Base-by-base conservation (phyloP, 306 rosid species). In the Bauhinia variegata region DNA sequence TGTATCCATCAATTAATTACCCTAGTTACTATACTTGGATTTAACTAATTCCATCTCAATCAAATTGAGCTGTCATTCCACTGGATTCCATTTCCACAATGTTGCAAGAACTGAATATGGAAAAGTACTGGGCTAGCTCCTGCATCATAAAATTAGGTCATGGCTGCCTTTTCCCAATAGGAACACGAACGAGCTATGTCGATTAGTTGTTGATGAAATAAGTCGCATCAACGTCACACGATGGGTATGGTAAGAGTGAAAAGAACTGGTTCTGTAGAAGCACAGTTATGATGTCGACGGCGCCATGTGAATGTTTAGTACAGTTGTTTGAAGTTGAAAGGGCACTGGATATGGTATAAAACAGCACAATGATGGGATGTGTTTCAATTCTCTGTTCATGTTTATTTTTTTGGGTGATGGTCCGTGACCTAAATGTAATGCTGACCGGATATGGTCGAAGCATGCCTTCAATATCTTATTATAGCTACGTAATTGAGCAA, bases 221-320 rank as follows among this genome's bases (percentile, higher is more conserved):
- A n/a, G 64, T 41, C 38, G 61, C 54, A 42, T 59, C 39, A 41
- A 57, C 59, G 47, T 56, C 54, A 46, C 39, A 54, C 46, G 57
- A 41, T 13, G 44, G 66, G 34, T 8, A 54, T 30, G 42, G 17
- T 43, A 58, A 44, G 49, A 58, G 44, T 19, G 71, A 43, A 63
- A 70, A 17, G 16, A 11, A 42, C 16, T 41, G 57, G 54, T 69
- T 36, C 71, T 59, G 28, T 43, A 64, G 57, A 73, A 16, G 37
- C 61, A 8, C 7, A 18, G 53, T 42, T 68, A 59, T 34, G 82
- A 64, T 59, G 82, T 65, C 67, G 68, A 65, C 53, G n/a, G n/a
- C 74, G 73, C 69, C 78, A 78, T 54, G 87, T 76, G 82, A 69
- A 68, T 38, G 63, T 61, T 36, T 68, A 8, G 72, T 76, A 65